A percentile compares a stretch with the other conserved stretches of the same genome.
Conservation (phyloP, 441 rosid genomes). For the Corymbia citriodora region DNA sequence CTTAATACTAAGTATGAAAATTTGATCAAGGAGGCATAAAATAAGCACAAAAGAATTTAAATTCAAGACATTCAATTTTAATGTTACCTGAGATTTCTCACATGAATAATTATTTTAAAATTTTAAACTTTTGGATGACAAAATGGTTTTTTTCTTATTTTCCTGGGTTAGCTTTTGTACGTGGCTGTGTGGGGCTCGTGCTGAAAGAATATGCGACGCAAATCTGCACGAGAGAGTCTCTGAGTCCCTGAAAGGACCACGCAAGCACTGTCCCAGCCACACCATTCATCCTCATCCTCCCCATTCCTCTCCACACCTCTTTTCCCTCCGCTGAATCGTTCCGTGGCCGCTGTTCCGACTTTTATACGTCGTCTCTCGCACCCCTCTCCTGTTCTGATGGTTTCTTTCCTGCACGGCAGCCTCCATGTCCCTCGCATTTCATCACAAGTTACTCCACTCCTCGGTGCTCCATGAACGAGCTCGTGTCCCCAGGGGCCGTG, state of each 20-base stretch:
- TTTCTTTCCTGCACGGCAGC: not conserved
- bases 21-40: no score
- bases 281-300: not conserved
- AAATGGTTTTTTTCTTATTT: not conserved
- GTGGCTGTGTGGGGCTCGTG: not conserved
- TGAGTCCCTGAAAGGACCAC: slow-evolving; percentile 27
- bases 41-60: no score
- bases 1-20: no score
- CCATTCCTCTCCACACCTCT: not conserved
- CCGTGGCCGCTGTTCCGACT: slow-evolving; percentile 14
- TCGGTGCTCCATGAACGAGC: not conserved
- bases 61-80: no score
- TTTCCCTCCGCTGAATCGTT: not conserved
- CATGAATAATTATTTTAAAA: no score
- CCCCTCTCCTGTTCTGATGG: not conserved
- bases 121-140: no score
- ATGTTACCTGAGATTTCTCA: no score
- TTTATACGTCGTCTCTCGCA: not conserved
- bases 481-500: slow-evolving; percentile 15
- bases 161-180: fast-evolving
- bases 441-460: slow-evolving; percentile 15
- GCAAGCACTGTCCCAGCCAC: slow-evolving; percentile 21
- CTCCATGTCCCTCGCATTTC: slow-evolving; percentile 48
- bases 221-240: not conserved
- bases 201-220: not conserved